phyloP scores from a whole-genome alignment of 1,284 basidiomycete species.

The Uromyces viciae-fabae region DNA sequence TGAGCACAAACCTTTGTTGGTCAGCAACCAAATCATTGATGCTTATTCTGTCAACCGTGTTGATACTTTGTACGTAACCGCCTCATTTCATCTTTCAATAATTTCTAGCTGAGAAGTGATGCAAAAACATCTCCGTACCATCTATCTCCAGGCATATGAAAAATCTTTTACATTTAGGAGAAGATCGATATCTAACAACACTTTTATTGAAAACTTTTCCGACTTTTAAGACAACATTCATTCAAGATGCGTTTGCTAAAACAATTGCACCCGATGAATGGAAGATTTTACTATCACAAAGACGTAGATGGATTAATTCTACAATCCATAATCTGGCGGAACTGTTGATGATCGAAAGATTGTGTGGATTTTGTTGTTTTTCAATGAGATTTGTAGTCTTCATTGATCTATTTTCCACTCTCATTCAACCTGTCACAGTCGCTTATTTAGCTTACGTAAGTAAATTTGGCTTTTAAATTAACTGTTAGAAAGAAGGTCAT shows the following conservation, averaged over 20 bases:
- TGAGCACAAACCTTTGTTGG: conserved; percentile 61
- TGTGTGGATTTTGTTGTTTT: conserved; percentile 64
- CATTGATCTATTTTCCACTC: conserved; percentile 73
- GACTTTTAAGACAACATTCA: conserved; percentile 85
- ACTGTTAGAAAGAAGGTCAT: not conserved
- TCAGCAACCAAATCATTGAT: conserved; percentile 77
- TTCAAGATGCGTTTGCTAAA: conserved; percentile 84
- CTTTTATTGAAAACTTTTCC: conserved; percentile 91
- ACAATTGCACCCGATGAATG: conserved; percentile 89
- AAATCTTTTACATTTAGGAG: conserved; percentile 91
- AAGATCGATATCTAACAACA: conserved; percentile 97
- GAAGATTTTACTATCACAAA: conserved; percentile 90
- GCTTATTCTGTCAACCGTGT: conserved; percentile 96
- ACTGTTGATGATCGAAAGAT: conserved; percentile 62
- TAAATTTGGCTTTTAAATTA: conserved; percentile 48
- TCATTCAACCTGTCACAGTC: conserved; percentile 86
- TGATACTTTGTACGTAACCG: conserved; percentile 91
- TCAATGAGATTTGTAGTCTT: conserved; percentile 98
- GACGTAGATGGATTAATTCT: conserved; percentile 99
- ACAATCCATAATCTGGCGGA: conserved; percentile 96
- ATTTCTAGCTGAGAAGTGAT: not conserved
- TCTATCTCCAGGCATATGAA: conserved; percentile 46
- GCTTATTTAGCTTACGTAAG: conserved; percentile 70
- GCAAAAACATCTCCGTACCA: not conserved
- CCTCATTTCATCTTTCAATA: not conserved